phyloP scores from a whole-genome alignment of 805 yeast genomes.

The Suhomyces emberorum region DNA sequence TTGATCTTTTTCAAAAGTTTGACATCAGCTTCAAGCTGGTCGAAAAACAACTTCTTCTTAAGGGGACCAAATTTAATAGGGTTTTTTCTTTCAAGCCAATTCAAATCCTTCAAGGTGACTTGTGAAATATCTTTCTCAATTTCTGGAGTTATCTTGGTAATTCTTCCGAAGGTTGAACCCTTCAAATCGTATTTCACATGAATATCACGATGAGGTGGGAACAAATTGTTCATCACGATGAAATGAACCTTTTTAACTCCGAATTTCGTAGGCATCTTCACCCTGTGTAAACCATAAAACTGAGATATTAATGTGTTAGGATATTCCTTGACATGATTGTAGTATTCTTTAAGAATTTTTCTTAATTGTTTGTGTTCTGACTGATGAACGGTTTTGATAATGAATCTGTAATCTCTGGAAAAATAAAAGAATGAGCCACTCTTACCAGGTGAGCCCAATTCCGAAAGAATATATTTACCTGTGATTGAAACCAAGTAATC shows the following conservation, averaged over 20 bases:
- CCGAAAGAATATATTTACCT: conserved; percentile 87
- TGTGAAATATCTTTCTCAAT: conserved; percentile 25
- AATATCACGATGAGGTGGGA: conserved; percentile 88
- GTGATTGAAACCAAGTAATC: conserved; percentile 91
- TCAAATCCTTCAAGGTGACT: conserved; percentile 75
- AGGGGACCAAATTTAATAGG: conserved; percentile 72
- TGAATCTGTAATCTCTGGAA: conserved; percentile 88
- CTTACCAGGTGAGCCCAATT: conserved; percentile 93
- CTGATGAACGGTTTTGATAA: conserved; percentile 93
- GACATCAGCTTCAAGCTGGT: conserved; percentile 76
- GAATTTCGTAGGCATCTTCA: conserved; percentile 69
- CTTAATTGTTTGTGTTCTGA: conserved; percentile 85
- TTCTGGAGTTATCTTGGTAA: conserved; percentile 40
- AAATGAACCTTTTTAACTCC: conserved; percentile 77
- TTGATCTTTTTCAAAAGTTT: conserved; percentile 66
- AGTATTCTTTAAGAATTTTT: conserved; percentile 68
- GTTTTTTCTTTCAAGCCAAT: conserved; percentile 72
- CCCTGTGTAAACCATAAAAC: conserved; percentile 91
- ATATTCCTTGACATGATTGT: conserved; percentile 72
- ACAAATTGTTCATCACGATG: conserved; percentile 92
- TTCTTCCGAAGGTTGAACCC: conserved; percentile 86
- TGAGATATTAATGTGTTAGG: conserved; percentile 93
- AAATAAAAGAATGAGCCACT: conserved; percentile 95
- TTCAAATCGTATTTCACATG: conserved; percentile 86
- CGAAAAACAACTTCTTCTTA: conserved; percentile 55